phyloP scores from a whole-genome alignment of 495 filamentous ascomycete species.

The Neurospora sp. region DNA sequence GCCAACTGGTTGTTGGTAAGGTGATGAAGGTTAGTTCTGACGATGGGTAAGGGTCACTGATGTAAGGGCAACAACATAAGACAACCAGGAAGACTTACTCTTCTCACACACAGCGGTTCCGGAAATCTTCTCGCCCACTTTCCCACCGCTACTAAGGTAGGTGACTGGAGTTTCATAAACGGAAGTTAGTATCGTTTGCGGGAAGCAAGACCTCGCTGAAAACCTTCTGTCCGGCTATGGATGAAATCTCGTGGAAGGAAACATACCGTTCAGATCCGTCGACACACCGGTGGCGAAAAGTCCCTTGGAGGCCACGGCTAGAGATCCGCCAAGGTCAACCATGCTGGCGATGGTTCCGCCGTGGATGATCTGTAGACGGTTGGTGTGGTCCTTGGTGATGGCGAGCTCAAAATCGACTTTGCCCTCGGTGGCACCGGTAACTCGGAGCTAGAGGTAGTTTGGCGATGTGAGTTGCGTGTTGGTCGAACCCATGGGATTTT shows the following conservation, averaged over 20 bases:
- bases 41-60: neutral
- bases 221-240: neutral
- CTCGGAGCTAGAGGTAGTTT: constrained; percentile 47
- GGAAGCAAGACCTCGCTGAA: neutral
- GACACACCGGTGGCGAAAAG: constrained; percentile 84
- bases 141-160: constrained; percentile 76
- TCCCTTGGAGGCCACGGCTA: constrained; percentile 86
- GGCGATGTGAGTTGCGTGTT: neutral
- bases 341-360: constrained; percentile 93
- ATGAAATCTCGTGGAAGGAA: neutral
- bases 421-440: constrained; percentile 68
- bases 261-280: constrained; percentile 77
- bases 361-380: constrained; percentile 82
- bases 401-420: constrained; percentile 79
- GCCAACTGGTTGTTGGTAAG: constrained; percentile 50
- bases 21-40: neutral
- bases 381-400: constrained; percentile 83
- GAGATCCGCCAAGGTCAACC: constrained; percentile 87
- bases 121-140: constrained; percentile 63
- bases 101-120: constrained; percentile 73
- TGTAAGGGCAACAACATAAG: neutral
- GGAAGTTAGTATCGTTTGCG: neutral
- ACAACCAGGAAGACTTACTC: constrained; percentile 50
- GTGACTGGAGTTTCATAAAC: constrained; percentile 51
- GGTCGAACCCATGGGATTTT: neutral